Base-by-base conservation (phyloP, 1,139 yeast genomes). In the Geotrichum australiense region DNA sequence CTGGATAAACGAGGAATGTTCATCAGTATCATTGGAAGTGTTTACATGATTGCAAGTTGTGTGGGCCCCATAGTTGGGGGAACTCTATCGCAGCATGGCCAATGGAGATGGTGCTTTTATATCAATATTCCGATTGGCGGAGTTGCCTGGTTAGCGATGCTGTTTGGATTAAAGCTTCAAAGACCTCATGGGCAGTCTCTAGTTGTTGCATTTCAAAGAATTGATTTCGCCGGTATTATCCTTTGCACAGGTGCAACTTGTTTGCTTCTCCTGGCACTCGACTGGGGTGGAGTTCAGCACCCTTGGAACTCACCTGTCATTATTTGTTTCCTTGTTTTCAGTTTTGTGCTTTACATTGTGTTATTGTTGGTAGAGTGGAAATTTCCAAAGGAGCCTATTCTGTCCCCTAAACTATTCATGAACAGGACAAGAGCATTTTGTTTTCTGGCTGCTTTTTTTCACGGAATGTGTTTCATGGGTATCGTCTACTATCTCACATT, bases 91-190 rank as follows among this genome's bases (percentile, higher is more conserved):
- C 28, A 69, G 70, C 66, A 71, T 14, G 78, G 75, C 1, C 66
- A 75, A n/a, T 82, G 91, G 93, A 67, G 91, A 53, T 81, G 91
- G 89, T 78, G 85, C 52, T 82, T 82, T 58, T 81, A 75, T 58
- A 67, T 82, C 51, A 82, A 80, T 55, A 56, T 82, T 40, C 86
- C 89, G 3, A 63, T 79, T 29, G 84, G 83, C 11, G 86, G 81
- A 0, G 49, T 69, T 2, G 76, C 80, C 1, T 59, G 71, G 19
- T 54, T 62, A 0, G 55, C 60, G 0, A 53, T 73, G 21, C 64
- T 76, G 34, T 35, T 64, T 5, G 49, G 67, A 18, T 65, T 72
- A 27, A 47, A 47, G 28, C 15, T 78, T 69, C 30, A 18, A 7
- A 7, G 28, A 12, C 34, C 31, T 7, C 15, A 19, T 10, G 22